Evolutionary conservation across 495 filamentous ascomycete genomes (phyloP).

Genomic region (Daldinia caldariorum): DNA sequence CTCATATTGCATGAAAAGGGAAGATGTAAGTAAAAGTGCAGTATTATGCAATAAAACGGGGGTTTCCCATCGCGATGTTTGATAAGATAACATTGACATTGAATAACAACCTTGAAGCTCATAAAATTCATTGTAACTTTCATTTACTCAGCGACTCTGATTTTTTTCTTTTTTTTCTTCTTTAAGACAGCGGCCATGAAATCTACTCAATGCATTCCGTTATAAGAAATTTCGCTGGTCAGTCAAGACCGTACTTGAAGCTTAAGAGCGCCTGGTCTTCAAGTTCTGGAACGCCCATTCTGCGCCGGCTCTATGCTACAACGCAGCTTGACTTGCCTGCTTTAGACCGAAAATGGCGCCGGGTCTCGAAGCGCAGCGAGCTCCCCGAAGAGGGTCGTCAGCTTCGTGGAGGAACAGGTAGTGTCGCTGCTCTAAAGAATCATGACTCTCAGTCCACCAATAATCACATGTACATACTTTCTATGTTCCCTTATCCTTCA

Average conservation of each 20-base stretch:
- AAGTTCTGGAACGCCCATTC: conserved; percentile 15
- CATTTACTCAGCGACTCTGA: not conserved
- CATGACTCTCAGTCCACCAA: conserved; percentile 33
- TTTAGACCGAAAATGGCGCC: conserved; percentile 81
- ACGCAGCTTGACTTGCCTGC: conserved; percentile 67
- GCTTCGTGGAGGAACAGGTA: not conserved
- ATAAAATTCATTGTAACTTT: conserved; percentile 1
- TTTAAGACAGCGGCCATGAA: conserved; percentile 27
- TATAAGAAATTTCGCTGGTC: conserved; percentile 37
- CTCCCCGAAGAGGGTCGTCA: conserved; percentile 3
- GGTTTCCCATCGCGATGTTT: not conserved
- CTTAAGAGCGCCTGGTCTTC: conserved; percentile 21
- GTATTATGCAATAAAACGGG: not conserved
- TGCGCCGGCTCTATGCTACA: conserved; percentile 47
- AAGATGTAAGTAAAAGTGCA: not conserved
- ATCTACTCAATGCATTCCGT: conserved; percentile 39
- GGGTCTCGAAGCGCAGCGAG: conserved; percentile 45
- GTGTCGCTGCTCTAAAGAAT: conserved; percentile 2
- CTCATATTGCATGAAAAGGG: not conserved
- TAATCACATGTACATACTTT: conserved; percentile 77
- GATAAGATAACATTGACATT: not conserved
- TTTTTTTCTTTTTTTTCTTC: conserved; percentile 1
- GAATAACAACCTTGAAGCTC: conserved; percentile 1
- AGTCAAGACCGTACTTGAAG: conserved; percentile 36
- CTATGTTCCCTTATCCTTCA: conserved; percentile 95